A percentile compares a stretch with the other conserved stretches of the same genome.
phyloP scores from a whole-genome alignment of 495 filamentous ascomycete genomes.

The Parathielavia appendiculata region DNA sequence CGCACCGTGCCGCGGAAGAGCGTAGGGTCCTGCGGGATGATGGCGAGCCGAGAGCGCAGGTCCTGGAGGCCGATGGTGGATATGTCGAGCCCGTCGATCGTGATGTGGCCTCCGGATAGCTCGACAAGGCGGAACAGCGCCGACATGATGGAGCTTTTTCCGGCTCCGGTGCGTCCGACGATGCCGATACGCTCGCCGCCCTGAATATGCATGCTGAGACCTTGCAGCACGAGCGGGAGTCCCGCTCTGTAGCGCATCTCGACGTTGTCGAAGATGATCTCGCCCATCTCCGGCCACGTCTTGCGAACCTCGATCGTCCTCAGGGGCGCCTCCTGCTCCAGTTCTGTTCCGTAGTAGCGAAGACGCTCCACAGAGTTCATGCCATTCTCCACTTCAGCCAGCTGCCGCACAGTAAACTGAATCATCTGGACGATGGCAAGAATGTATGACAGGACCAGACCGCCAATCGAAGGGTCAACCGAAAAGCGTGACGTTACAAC shows the following conservation, averaged over 20 bases:
- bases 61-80: constrained; percentile 77
- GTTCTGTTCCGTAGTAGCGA: constrained; percentile 80
- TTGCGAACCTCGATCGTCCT: constrained; percentile 61
- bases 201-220: constrained; percentile 66
- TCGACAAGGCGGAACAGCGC: constrained; percentile 89
- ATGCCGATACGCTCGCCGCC: constrained; percentile 91
- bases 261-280: constrained; percentile 78
- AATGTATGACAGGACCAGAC: constrained; percentile 88
- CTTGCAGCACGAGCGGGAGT: constrained; percentile 78
- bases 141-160: constrained; percentile 92
- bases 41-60: constrained; percentile 80
- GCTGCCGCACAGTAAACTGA: constrained; percentile 88
- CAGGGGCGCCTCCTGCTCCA: constrained; percentile 84
- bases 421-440: constrained; percentile 93
- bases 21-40: constrained; percentile 95
- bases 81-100: constrained; percentile 88
- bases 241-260: constrained; percentile 86
- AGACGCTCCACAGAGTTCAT: constrained; percentile 96
- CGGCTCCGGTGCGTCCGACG: constrained; percentile 90
- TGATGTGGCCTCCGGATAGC: constrained; percentile 74
- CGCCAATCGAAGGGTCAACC: constrained; percentile 76
- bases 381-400: constrained; percentile 94
- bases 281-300: constrained; percentile 77
- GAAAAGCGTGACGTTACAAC: constrained; percentile 92
- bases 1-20: constrained; percentile 90